Conservation (phyloP, 306 rosid genomes). For the Cicer chorassanicum region DNA sequence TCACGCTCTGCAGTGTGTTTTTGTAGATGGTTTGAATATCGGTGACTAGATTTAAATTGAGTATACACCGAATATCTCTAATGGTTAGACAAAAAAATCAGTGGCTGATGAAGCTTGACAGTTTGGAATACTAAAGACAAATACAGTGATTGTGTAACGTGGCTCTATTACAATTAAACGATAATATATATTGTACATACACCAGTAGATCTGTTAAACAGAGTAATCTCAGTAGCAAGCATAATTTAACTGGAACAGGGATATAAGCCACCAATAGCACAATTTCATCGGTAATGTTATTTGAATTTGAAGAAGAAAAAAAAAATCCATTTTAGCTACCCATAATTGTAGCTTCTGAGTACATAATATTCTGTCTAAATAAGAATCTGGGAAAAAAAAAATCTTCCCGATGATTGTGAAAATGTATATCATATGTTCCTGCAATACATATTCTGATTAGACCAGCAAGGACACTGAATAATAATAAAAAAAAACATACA, state of each 20-base stretch:
- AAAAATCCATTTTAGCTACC: constrained; percentile 34
- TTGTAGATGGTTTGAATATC: constrained; percentile 8
- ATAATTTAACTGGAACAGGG: background rate
- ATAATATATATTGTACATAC: background rate
- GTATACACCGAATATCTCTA: background rate
- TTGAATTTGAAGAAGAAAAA: background rate
- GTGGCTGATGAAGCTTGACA: no score
- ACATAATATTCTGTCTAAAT: constrained; percentile 46
- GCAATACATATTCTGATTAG: constrained; percentile 43
- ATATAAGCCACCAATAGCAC: constrained; percentile 13
- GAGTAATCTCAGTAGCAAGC: background rate
- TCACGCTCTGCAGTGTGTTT: background rate
- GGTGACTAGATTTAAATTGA: background rate
- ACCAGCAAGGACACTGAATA: constrained; percentile 50
- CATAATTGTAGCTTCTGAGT: constrained; percentile 26
- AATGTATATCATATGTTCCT: constrained; percentile 41
- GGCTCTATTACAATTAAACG: background rate
- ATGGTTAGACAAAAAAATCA: background rate
- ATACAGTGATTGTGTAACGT: background rate
- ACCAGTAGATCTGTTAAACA: background rate
- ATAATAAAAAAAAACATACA: constrained; percentile 45
- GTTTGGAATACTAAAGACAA: background rate
- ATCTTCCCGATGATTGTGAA: constrained; percentile 43
- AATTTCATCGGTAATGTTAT: constrained; percentile 16
- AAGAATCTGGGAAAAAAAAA: constrained; percentile 44